A percentile compares a stretch with the other conserved stretches of the same genome.
Evolutionary conservation across 805 yeast genomes (phyloP).

Genomic region (Kregervanrija fluxuum): DNA sequence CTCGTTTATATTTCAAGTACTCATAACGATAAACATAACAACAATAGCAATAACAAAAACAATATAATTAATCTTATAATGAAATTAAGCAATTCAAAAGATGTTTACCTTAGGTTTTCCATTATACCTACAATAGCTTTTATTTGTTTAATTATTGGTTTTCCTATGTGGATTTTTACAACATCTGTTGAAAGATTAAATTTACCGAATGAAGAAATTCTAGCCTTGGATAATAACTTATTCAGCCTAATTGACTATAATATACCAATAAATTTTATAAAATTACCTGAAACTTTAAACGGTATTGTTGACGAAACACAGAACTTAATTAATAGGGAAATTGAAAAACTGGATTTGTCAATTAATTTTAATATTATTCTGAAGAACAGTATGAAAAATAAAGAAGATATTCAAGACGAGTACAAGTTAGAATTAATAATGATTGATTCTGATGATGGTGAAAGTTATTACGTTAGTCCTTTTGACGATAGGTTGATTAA

Average conservation of each 20-base stretch:
- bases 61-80: no score
- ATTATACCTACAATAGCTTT: constrained; percentile 22
- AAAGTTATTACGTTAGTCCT: constrained; percentile 30
- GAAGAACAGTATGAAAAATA: constrained; percentile 18
- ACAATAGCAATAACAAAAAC: no score
- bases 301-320: constrained; percentile 31
- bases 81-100: no score
- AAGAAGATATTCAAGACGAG: constrained; percentile 20
- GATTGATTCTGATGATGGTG: constrained; percentile 16
- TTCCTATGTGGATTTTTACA: constrained; percentile 54
- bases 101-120: constrained; percentile 1
- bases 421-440: constrained; percentile 20
- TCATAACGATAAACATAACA: no score
- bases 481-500: constrained; percentile 28
- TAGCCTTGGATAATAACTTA: constrained; percentile 13
- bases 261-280: constrained; percentile 37
- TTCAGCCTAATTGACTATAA: constrained; percentile 25
- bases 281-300: constrained; percentile 26
- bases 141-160: constrained; percentile 34
- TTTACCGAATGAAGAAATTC: constrained; percentile 42
- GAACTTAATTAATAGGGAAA: constrained; percentile 24
- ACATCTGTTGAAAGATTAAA: constrained; percentile 58
- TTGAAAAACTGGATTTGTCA: constrained; percentile 14
- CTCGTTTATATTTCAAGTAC: no score
- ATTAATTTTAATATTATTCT: constrained; percentile 27